These are phyloP conservation scores for Boeremia exigua DNA, from an alignment of 2,329 filamentous ascomycete genomes.

Conservation along the genomic window DNA sequence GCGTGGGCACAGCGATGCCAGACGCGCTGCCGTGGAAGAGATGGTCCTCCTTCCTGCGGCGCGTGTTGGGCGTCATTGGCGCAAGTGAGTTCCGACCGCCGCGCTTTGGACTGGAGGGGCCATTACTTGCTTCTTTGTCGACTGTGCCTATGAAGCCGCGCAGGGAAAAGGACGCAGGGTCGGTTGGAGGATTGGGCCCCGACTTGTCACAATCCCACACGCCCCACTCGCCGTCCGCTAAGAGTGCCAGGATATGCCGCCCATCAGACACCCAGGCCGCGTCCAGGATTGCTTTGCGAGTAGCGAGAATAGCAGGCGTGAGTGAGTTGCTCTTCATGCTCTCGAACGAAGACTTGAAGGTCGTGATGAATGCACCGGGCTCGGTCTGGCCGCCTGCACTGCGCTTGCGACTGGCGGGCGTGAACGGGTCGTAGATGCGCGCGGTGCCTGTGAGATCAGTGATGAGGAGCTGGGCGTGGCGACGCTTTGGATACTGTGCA, in stretches of 20 bases:
- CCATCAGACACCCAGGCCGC: slow-evolving; percentile 57
- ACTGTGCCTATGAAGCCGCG: slow-evolving; percentile 44
- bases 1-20: slow-evolving; percentile 36
- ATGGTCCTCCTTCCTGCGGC: slow-evolving; percentile 52
- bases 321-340: slow-evolving; percentile 31
- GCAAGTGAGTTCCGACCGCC: slow-evolving; percentile 48
- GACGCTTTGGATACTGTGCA: slow-evolving; percentile 57
- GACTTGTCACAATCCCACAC: slow-evolving; percentile 56
- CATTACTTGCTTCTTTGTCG: slow-evolving; percentile 30
- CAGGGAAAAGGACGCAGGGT: slow-evolving; percentile 43
- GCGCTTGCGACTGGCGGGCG: slow-evolving; percentile 36
- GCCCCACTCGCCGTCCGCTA: slow-evolving; percentile 60
- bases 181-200: slow-evolving; percentile 37
- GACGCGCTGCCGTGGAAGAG: slow-evolving; percentile 53
- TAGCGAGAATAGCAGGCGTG: slow-evolving; percentile 40
- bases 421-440: slow-evolving; percentile 64
- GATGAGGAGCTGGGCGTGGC: slow-evolving; percentile 62
- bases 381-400: slow-evolving; percentile 26
- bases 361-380: slow-evolving; percentile 37
- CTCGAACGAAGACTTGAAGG: slow-evolving; percentile 45
- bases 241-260: slow-evolving; percentile 53
- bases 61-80: slow-evolving; percentile 60
- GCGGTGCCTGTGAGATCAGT: slow-evolving; percentile 61
- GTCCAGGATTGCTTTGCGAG: slow-evolving; percentile 57
- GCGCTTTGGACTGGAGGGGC: slow-evolving; percentile 40